phyloP scores from a whole-genome alignment of 805 yeast species.

The Kazachstania viticola region DNA sequence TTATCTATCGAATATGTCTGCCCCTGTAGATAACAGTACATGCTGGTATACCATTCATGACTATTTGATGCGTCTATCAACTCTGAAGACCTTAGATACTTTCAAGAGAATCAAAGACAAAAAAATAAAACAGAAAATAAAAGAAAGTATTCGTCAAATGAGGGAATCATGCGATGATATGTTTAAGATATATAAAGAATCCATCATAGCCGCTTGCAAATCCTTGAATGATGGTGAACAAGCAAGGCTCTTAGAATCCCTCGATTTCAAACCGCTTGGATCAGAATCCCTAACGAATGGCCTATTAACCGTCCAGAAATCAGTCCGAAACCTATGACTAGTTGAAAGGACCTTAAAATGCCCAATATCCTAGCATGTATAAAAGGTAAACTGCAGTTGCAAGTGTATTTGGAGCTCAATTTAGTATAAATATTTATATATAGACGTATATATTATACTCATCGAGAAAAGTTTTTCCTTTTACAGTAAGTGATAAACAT shows the following conservation, averaged over 20 bases:
- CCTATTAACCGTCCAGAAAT: constrained; percentile 11
- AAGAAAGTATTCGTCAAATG: constrained; percentile 7
- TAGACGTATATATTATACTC: no score
- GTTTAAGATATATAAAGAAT: constrained; percentile 6
- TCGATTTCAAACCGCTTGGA: constrained; percentile 7
- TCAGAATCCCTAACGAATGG: constrained; percentile 2
- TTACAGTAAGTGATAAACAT: no score
- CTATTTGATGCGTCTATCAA: constrained; percentile 14
- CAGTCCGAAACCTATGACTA: constrained; percentile 11
- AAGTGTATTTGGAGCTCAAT: no score
- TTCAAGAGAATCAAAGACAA: constrained; percentile 18
- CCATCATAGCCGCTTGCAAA: constrained; percentile 3
- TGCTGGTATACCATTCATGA: constrained; percentile 17
- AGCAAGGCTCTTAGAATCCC: constrained; percentile 2
- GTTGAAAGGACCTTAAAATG: no score
- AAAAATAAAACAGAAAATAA: constrained; percentile 9
- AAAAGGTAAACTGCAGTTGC: no score
- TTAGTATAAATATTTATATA: no score
- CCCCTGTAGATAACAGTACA: neutral
- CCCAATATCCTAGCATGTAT: no score
- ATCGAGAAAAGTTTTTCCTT: no score
- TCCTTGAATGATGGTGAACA: constrained; percentile 3
- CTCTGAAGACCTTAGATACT: constrained; percentile 21
- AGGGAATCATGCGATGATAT: constrained; percentile 16
- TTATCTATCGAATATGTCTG: constrained; percentile 1